Evolutionary conservation across 306 rosid genomes (phyloP), one percentile per base, ranked within the genome.

Genomic region (Acmispon strigosus): DNA sequence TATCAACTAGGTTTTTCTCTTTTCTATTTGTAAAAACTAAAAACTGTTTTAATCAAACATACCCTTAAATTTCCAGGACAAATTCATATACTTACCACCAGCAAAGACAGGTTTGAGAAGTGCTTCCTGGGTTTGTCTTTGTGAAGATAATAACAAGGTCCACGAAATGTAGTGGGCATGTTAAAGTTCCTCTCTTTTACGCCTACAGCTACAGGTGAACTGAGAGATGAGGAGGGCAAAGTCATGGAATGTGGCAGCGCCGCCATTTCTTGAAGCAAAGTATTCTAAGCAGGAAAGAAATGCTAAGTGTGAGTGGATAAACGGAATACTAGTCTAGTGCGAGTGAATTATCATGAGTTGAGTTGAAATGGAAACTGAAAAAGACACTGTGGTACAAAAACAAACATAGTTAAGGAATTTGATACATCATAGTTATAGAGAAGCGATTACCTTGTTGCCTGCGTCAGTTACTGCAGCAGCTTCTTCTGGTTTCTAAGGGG

Each of bases 181-280:
- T 62, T 22, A 44, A 65, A 63, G 37, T 78, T 76, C 75, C 32
- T 66, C 6, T 60, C 54, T 39, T 77, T 47, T 10, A 58, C 2
- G 49, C 9, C 2, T 22, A 29, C 43, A n/a, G 87, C 2, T 22
- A 29, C 43, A n/a, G 87, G 74, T 13, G 78, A 69, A 63, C 36
- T 32, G 68, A 50, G 75, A 58, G 48, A 77, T 2, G 82, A 64
- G 2, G 64, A 47, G 32, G 80, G 83, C 49, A 78, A 59, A 17
- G 63, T 29, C 16, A 75, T 12, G 52, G 79, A 17, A 47, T 70
- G 69, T 34, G 45, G 86, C 10, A 86, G 84, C 39, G 84, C 81
- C 39, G 84, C 81, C 96, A 90, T 90, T 74, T 58, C 81, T 64
- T 72, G 75, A 18, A 34, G 43, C 72, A 72, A 44, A 49, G 2